Conservation (phyloP, 352 stramenopile genomes). For the Blastocystis hominis region DNA sequence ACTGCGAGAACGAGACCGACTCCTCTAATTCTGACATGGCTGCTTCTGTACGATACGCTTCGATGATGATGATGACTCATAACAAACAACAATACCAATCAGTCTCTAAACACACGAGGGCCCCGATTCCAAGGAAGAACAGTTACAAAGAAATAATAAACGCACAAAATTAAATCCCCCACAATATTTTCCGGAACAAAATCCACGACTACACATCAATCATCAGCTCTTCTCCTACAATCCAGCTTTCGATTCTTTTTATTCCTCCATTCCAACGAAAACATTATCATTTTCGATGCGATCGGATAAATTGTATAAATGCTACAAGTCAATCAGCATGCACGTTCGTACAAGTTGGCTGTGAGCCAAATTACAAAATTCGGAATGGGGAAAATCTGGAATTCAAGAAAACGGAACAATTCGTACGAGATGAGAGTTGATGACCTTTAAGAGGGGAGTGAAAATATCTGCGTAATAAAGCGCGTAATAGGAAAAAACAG, state of each 20-base stretch:
- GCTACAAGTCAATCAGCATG: neutral
- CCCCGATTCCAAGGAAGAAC: slow-evolving; percentile 36
- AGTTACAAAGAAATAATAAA: slow-evolving; percentile 48
- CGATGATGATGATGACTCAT: slow-evolving; percentile 15
- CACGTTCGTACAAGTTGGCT: neutral
- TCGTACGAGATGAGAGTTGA: slow-evolving; percentile 11
- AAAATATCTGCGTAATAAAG: neutral
- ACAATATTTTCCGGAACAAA: slow-evolving; percentile 6
- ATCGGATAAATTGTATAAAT: neutral
- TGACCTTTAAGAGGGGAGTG: neutral
- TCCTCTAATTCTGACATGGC: neutral
- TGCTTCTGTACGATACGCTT: neutral
- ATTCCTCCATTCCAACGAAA: neutral
- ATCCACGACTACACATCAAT: slow-evolving; percentile 40
- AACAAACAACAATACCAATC: slow-evolving; percentile 7
- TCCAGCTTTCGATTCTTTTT: neutral
- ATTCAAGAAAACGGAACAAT: neutral
- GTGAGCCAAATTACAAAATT: neutral
- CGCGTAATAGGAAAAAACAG: neutral
- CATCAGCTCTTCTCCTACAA: neutral
- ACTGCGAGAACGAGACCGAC: slow-evolving; percentile 38
- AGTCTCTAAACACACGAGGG: slow-evolving; percentile 35
- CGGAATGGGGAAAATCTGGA: neutral
- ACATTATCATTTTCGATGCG: neutral
- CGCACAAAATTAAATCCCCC: neutral